Evolutionary conservation across 495 filamentous ascomycete genomes (phyloP).

Genomic region (Choiromyces venosus): DNA sequence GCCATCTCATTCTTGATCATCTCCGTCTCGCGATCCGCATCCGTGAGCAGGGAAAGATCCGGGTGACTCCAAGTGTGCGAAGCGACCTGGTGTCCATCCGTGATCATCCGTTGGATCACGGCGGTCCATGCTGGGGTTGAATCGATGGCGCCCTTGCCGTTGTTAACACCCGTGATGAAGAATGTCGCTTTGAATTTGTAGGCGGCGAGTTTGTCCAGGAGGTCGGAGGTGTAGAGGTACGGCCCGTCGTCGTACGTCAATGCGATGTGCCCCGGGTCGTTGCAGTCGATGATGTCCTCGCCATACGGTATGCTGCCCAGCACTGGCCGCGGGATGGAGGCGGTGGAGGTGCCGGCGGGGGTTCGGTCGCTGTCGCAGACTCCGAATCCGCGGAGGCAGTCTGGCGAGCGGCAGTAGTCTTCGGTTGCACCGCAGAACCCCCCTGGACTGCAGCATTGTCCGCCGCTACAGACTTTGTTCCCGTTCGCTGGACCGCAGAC

Average conservation of each 20-base stretch:
- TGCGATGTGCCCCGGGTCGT: slow-evolving; percentile 55
- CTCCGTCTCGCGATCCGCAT: slow-evolving; percentile 51
- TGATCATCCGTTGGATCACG: slow-evolving; percentile 56
- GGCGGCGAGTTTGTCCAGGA: slow-evolving; percentile 60
- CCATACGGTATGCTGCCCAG: slow-evolving; percentile 52
- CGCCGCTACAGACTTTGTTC: slow-evolving; percentile 45
- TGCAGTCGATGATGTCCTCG: slow-evolving; percentile 58
- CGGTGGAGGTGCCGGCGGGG: slow-evolving; percentile 53
- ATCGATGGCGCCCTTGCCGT: slow-evolving; percentile 55
- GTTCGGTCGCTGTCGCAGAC: slow-evolving; percentile 54
- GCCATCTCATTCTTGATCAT: slow-evolving; percentile 66
- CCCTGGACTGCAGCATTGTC: slow-evolving; percentile 53
- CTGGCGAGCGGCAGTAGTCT: slow-evolving; percentile 55
- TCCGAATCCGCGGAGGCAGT: slow-evolving; percentile 56
- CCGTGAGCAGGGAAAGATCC: slow-evolving; percentile 53
- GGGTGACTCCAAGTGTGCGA: slow-evolving; percentile 70
- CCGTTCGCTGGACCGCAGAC: slow-evolving; percentile 44
- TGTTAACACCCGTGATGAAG: slow-evolving; percentile 66
- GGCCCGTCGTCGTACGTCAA: slow-evolving; percentile 69
- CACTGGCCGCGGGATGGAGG: slow-evolving; percentile 48
- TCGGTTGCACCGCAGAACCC: slow-evolving; percentile 50
- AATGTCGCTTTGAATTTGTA: slow-evolving; percentile 65
- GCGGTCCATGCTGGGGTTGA: slow-evolving; percentile 48
- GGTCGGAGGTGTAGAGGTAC: slow-evolving; percentile 55
- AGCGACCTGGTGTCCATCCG: slow-evolving; percentile 64